These are phyloP conservation scores for Nitzschia putrida DNA, from an alignment of 108 stramenopile species.

Conservation along the genomic window DNA sequence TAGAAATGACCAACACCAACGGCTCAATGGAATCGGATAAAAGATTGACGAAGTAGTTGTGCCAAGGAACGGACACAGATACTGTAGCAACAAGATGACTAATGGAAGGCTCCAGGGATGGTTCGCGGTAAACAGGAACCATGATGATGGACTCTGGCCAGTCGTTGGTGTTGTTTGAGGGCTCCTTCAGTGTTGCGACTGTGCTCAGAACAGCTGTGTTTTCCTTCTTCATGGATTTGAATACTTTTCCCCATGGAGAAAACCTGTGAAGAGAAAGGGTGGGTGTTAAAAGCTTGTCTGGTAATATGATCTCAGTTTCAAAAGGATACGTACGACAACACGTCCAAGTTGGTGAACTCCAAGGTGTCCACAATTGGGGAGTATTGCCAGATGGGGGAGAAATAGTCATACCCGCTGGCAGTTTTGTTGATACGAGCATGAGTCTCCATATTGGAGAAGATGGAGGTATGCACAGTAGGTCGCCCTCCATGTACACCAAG, in stretches of 20 bases:
- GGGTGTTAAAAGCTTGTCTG: too few species aligned
- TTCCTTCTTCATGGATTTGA: not conserved
- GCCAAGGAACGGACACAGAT: conserved; percentile 2
- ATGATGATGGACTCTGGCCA: conserved; percentile 1
- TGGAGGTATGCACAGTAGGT: too few species aligned
- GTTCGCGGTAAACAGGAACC: not conserved
- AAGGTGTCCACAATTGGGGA: not conserved
- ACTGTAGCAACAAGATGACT: conserved; percentile 1
- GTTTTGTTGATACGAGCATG: not conserved
- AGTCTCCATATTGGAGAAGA: not conserved
- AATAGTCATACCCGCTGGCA: not conserved
- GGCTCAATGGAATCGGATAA: not conserved
- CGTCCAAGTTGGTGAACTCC: not conserved
- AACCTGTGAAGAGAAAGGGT: not conserved
- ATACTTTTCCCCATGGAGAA: not conserved
- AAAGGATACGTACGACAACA: not conserved
- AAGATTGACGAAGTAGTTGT: conserved; percentile 18
- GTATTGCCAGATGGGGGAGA: conserved; percentile 6
- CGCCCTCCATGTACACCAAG: too few species aligned
- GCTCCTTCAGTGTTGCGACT: not conserved
- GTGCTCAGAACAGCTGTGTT: conserved; percentile 10
- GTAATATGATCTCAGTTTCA: not conserved
- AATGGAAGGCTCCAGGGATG: not conserved
- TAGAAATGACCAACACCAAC: conserved; percentile 2
- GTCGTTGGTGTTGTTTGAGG: not conserved